These are phyloP conservation scores for Sporisorium graminicola DNA, from an alignment of 1,284 basidiomycete species.

Conservation along the genomic window DNA sequence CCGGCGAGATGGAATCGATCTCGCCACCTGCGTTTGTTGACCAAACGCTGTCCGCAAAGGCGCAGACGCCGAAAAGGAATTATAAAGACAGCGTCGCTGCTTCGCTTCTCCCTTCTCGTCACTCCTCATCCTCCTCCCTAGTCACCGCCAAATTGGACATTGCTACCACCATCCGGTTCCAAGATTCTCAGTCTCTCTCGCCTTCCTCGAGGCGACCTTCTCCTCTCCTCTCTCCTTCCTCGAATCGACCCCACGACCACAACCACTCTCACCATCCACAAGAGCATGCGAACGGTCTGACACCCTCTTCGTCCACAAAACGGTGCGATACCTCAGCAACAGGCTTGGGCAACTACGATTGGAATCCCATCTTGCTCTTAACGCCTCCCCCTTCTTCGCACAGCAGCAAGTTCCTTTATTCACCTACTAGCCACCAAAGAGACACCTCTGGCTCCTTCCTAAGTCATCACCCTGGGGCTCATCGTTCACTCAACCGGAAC, in stretches of 20 bases:
- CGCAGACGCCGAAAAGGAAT: background rate
- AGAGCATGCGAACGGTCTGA: background rate
- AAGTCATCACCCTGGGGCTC: background rate
- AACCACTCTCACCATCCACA: background rate
- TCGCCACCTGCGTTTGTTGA: slow-evolving; percentile 4
- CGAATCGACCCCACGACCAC: background rate
- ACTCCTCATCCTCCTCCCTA: background rate
- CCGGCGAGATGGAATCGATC: background rate
- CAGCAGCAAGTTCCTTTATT: background rate
- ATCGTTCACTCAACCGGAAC: slow-evolving; percentile 8
- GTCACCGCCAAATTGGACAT: background rate
- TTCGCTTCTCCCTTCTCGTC: background rate
- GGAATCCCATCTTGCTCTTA: slow-evolving; percentile 22
- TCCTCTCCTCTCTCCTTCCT: background rate
- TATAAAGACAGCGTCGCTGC: slow-evolving; percentile 4
- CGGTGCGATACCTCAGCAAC: background rate
- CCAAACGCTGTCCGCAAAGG: background rate
- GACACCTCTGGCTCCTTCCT: background rate
- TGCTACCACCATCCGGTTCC: background rate
- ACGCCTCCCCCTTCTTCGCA: slow-evolving; percentile 22
- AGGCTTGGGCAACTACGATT: slow-evolving; percentile 12
- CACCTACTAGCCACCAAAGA: background rate
- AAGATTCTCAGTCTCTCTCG: background rate
- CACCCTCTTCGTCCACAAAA: background rate
- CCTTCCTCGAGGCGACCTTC: background rate